Evolutionary conservation across 2,329 filamentous ascomycete species (phyloP).

Genomic region (Fusarium falciforme): DNA sequence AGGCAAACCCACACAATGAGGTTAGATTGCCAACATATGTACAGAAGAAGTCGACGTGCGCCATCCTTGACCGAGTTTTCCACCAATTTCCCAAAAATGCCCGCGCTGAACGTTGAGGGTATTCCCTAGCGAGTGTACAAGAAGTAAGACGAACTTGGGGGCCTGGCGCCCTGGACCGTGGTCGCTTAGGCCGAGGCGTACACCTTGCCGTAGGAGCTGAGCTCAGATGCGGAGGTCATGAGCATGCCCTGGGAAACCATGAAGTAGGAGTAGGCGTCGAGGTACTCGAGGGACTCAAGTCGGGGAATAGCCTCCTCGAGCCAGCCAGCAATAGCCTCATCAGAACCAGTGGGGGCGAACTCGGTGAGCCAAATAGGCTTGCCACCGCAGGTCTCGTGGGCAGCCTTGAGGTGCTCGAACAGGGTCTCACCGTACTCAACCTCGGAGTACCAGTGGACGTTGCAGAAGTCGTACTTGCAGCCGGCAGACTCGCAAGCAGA

Average conservation of each 20-base stretch:
- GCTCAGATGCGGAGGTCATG: constrained; percentile 52
- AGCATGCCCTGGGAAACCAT: constrained; percentile 59
- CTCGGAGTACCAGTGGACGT: constrained; percentile 72
- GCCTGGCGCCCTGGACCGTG: constrained; percentile 2
- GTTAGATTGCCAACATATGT: constrained; percentile 43
- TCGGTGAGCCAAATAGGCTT: constrained; percentile 72
- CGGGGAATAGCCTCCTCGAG: constrained; percentile 60
- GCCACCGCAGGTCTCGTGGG: constrained; percentile 56
- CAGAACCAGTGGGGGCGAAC: constrained; percentile 65
- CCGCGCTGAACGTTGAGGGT: constrained; percentile 41
- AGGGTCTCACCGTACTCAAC: constrained; percentile 61
- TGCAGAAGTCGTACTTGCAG: constrained; percentile 70
- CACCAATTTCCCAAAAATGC: constrained; percentile 31
- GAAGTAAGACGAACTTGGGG: constrained; percentile 45
- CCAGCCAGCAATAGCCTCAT: constrained; percentile 58
- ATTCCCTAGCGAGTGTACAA: constrained; percentile 54
- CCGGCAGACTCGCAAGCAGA: constrained; percentile 58
- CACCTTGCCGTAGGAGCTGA: constrained; percentile 61
- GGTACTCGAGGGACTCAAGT: constrained; percentile 62
- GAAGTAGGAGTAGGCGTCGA: constrained; percentile 70
- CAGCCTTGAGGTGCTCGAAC: constrained; percentile 63
- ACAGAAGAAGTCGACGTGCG: constrained; percentile 44
- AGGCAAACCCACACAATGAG: constrained; percentile 27
- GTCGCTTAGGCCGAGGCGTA: constrained; percentile 56
- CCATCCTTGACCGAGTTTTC: constrained; percentile 39